phyloP scores from a whole-genome alignment of 352 stramenopile genomes.

The Phytopythium mirpurense region DNA sequence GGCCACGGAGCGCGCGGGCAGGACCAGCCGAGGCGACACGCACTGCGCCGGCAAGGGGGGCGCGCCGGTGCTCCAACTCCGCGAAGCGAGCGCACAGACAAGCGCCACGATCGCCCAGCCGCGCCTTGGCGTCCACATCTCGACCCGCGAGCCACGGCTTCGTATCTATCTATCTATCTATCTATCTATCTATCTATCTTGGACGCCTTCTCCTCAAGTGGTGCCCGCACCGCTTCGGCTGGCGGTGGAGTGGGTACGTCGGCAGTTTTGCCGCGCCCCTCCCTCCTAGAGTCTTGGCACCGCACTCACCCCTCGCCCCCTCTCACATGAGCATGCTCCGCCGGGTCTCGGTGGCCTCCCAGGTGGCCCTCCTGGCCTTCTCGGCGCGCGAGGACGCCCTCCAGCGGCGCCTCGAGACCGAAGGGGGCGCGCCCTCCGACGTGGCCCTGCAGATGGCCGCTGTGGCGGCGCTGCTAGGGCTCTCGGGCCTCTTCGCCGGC shows the following conservation, averaged over 20 bases:
- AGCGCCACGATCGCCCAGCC: not conserved
- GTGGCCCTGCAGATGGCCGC: constrained; percentile 42
- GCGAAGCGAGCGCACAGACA: not conserved
- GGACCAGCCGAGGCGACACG: not conserved
- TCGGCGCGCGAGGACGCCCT: constrained; percentile 7
- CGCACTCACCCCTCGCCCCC: no score
- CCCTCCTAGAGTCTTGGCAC: no score
- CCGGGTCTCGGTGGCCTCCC: constrained; percentile 8
- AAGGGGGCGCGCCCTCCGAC: constrained; percentile 3
- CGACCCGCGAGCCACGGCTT: not conserved
- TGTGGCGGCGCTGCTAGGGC: constrained; percentile 51
- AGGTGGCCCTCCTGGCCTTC: constrained; percentile 6
- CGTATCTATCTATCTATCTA: not conserved
- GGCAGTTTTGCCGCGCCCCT: no score
- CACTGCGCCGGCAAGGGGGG: not conserved
- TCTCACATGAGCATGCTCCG: constrained; percentile 6
- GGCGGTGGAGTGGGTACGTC: no score
- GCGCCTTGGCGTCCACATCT: not conserved
- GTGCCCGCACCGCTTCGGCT: not conserved
- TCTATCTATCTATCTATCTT: not conserved
- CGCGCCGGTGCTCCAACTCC: not conserved
- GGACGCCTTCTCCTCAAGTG: constrained; percentile 3
- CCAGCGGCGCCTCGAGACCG: constrained; percentile 3
- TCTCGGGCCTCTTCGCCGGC: constrained; percentile 92
- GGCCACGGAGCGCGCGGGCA: not conserved